Evolutionary conservation across 163 green algal genomes (phyloP).

Genomic region (Prototheca cutis): DNA sequence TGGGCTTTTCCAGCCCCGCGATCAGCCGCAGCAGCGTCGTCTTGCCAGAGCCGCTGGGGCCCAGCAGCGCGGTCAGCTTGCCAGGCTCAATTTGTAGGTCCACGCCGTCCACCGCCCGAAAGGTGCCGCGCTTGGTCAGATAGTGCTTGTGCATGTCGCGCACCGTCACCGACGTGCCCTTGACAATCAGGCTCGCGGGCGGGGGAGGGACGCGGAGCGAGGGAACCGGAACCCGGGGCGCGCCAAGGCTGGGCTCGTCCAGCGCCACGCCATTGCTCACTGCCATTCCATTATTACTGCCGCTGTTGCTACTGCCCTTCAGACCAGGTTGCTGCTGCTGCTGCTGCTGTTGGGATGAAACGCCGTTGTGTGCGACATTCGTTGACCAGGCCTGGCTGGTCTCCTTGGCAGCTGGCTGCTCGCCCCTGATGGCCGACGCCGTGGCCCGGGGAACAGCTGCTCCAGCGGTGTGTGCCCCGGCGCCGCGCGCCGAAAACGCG

Average conservation of each 20-base stretch:
- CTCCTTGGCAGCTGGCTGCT: too few species aligned
- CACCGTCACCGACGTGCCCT: slow-evolving; percentile 22
- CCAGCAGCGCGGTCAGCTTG: slow-evolving; percentile 63
- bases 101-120: slow-evolving; percentile 53
- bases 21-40: slow-evolving; percentile 74
- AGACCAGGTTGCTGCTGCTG: background rate
- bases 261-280: too few species aligned
- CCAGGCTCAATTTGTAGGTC: slow-evolving; percentile 47
- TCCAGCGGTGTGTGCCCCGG: too few species aligned
- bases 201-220: background rate
- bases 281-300: too few species aligned
- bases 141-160: slow-evolving; percentile 59
- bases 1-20: slow-evolving; percentile 60
- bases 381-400: too few species aligned
- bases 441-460: too few species aligned
- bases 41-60: slow-evolving; percentile 69
- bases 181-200: background rate
- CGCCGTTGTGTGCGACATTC: too few species aligned
- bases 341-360: too few species aligned
- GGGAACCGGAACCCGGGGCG: background rate
- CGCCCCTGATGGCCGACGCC: too few species aligned
- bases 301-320: background rate
- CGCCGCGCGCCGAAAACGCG: too few species aligned
- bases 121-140: slow-evolving; percentile 43
- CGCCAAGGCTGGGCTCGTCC: background rate